Evolutionary conservation across 1,139 yeast species (phyloP).

Genomic region (Blastobotrys apis): DNA sequence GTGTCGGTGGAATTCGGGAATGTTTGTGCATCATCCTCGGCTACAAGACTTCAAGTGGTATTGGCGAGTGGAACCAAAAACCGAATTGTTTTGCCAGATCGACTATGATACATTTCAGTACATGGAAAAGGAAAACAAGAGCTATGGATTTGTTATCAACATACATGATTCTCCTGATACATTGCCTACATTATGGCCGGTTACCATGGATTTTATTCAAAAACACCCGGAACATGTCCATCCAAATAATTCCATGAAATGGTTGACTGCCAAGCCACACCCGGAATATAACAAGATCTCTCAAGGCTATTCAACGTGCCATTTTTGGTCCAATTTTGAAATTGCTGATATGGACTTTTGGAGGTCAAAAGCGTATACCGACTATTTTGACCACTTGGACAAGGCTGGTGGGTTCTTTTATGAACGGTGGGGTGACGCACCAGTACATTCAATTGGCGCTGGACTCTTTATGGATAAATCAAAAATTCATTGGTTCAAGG

Average conservation of each 20-base stretch:
- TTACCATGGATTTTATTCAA: slow-evolving; percentile 55
- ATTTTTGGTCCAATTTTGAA: slow-evolving; percentile 85
- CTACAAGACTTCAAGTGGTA: slow-evolving; percentile 55
- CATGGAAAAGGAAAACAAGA: slow-evolving; percentile 58
- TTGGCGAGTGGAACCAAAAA: slow-evolving; percentile 81
- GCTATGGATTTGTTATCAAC: slow-evolving; percentile 65
- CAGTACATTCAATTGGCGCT: slow-evolving; percentile 73
- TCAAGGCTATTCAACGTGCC: slow-evolving; percentile 78
- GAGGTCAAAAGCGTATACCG: slow-evolving; percentile 58
- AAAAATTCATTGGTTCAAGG: slow-evolving; percentile 81
- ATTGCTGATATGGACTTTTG: slow-evolving; percentile 77
- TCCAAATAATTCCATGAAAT: slow-evolving; percentile 47
- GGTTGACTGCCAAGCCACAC: slow-evolving; percentile 42
- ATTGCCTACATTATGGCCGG: slow-evolving; percentile 61
- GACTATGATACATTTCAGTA: slow-evolving; percentile 75
- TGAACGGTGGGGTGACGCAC: slow-evolving; percentile 91
- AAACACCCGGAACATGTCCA: slow-evolving; percentile 58
- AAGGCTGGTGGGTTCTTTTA: slow-evolving; percentile 73
- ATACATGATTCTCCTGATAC: slow-evolving; percentile 65
- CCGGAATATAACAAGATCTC: slow-evolving; percentile 36
- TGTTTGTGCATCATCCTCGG: slow-evolving; percentile 58
- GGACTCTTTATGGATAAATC: slow-evolving; percentile 65
- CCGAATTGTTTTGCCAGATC: slow-evolving; percentile 59
- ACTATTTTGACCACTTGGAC: slow-evolving; percentile 64
- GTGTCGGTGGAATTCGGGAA: slow-evolving; percentile 70